Evolutionary conservation across 108 stramenopile species (phyloP), one percentile per base, ranked within the genome.

Genomic region (Licmophora abbreviata): DNA sequence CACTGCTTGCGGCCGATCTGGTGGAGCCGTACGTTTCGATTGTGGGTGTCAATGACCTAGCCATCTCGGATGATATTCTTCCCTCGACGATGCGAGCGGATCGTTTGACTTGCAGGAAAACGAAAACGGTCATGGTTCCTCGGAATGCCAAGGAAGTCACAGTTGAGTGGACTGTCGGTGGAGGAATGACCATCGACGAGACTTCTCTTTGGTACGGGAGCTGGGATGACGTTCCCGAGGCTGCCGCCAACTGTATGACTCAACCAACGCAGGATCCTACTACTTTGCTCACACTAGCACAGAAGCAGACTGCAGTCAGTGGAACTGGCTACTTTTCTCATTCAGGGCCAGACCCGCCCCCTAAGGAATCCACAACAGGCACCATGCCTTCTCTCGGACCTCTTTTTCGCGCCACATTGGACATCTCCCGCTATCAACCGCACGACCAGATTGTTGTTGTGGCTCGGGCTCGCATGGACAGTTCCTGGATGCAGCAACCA

Each of bases 21-120:
- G 92, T 92, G 0, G 71, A 95, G 61, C 96, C 97, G 15, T 96
- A 93, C 58, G 79, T 92, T 45, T 36, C 71, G 1, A 56, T 88
- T 23, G 56, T 66, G 21, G 61, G 45, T 4, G 67, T 82, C 45
- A 74, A 79, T 34, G 64, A 73, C 2, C 48, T 70, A 12, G 37
- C 31, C 6, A 57, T 85, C 31, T 48, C 69, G 7, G 70, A 88
- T 40, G 85, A 87, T 44, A 48, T 83, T 11, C 54, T 80, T 15
- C 68, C 83, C 0, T 51, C 63, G 29, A 45, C 44, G 6, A 21
- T 15, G 44, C n/a, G 4, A 17, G 7, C 45, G 24, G 6, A 29
- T 4, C 48, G 44, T n/a, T 26, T 51, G 4, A 35, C 20, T 22
- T 68, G 66, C 41, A 6, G 24, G 31, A 29, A 43, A 14, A 48